Percentiles rank a stretch among this genome's conserved stretches.
These are phyloP conservation scores for Fusarium siculi DNA, from an alignment of 2,329 filamentous ascomycete species.

Conservation along the genomic window DNA sequence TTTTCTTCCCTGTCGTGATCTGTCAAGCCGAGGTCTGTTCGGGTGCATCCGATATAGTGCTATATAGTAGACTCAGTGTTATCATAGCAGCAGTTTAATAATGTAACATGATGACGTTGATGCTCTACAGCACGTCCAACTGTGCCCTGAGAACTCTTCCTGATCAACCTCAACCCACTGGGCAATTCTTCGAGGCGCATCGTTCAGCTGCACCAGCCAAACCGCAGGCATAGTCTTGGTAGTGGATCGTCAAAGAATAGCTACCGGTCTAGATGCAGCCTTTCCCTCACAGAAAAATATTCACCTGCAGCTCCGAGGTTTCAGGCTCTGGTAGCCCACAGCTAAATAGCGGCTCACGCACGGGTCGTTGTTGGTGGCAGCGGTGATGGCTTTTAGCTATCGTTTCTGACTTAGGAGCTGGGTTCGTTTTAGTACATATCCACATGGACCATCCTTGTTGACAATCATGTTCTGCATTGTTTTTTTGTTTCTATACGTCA, in stretches of 20 bases:
- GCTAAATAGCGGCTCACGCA: conserved; percentile 7
- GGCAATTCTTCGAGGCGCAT: background rate
- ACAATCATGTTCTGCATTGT: background rate
- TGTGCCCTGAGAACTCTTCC: background rate
- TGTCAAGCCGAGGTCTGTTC: background rate
- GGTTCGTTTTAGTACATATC: conserved; percentile 3
- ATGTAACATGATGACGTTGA: background rate
- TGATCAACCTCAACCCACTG: background rate
- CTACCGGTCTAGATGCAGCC: conserved; percentile 6
- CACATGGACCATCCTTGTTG: conserved; percentile 16
- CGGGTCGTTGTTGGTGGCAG: conserved; percentile 17
- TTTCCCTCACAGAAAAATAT: background rate
- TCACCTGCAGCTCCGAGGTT: conserved; percentile 5
- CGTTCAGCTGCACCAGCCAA: background rate
- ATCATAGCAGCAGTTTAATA: background rate
- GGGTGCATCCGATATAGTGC: background rate
- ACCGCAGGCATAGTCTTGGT: background rate
- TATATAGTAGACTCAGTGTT: background rate
- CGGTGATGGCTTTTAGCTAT: conserved; percentile 25
- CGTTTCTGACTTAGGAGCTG: conserved; percentile 9
- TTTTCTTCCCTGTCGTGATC: background rate
- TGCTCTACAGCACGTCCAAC: background rate
- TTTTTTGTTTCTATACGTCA: conserved; percentile 1
- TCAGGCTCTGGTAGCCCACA: conserved; percentile 19
- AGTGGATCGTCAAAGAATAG: background rate